These are phyloP conservation scores for Claviceps pazoutovae DNA, from an alignment of 2,329 filamentous ascomycete species.

Conservation along the genomic window DNA sequence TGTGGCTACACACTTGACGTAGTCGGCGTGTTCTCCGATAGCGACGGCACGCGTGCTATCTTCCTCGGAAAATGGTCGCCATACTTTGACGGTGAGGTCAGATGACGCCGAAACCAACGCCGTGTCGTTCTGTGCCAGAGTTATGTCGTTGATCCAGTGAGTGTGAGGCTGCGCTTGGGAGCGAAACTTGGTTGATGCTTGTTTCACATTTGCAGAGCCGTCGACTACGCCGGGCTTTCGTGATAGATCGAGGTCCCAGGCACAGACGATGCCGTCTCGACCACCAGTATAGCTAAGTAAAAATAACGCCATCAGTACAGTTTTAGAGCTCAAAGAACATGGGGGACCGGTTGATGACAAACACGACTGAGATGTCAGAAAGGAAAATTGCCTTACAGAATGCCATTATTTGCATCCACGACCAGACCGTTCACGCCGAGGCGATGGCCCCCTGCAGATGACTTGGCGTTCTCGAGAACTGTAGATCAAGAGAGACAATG, in stretches of 20 bases:
- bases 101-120: constrained; percentile 82
- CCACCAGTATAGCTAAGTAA: constrained; percentile 74
- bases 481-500: not conserved
- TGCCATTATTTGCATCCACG: constrained; percentile 67
- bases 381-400: constrained; percentile 51
- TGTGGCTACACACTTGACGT: constrained; percentile 85
- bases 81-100: constrained; percentile 86
- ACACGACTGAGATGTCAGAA: not conserved
- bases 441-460: constrained; percentile 63
- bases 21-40: constrained; percentile 88
- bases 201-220: constrained; percentile 14
- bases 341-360: not conserved
- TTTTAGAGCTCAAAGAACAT: not conserved
- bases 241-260: constrained; percentile 60
- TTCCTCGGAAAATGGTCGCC: constrained; percentile 58
- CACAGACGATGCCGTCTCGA: constrained; percentile 87
- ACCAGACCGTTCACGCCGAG: constrained; percentile 91
- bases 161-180: constrained; percentile 63
- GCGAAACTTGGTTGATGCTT: constrained; percentile 42
- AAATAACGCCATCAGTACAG: not conserved
- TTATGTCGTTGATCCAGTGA: constrained; percentile 92
- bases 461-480: constrained; percentile 47
- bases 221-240: constrained; percentile 13
- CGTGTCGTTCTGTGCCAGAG: constrained; percentile 61
- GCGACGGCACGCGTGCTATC: constrained; percentile 43